These are phyloP conservation scores for Epichloe elymi DNA, from an alignment of 2,329 filamentous ascomycete species.

Conservation along the genomic window DNA sequence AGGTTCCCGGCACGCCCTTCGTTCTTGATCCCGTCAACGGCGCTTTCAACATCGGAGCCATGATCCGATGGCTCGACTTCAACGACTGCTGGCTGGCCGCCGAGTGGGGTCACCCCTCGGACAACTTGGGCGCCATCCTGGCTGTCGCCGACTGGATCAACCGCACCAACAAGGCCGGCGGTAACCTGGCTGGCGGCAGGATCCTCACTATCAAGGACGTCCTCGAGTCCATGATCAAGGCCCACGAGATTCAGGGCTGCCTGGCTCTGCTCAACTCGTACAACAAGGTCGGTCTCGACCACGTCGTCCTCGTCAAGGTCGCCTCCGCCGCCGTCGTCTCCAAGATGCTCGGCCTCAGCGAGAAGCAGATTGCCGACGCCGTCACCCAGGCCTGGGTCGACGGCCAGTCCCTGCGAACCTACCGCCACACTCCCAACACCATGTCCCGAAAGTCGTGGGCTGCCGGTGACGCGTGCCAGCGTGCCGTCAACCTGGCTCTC, in stretches of 20 bases:
- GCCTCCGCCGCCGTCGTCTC: constrained; percentile 88
- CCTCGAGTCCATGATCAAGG: constrained; percentile 96
- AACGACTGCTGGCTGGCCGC: constrained; percentile 99
- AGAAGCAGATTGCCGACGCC: constrained; percentile 86
- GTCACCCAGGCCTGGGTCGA: constrained; percentile 97
- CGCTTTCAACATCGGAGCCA: constrained; percentile 97
- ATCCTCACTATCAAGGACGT: constrained; percentile 82
- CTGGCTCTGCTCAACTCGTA: constrained; percentile 94
- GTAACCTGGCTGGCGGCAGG: constrained; percentile 77
- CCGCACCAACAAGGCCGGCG: constrained; percentile 64
- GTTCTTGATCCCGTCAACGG: constrained; percentile 90
- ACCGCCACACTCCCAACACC: constrained; percentile 95
- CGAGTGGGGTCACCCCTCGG: constrained; percentile 97
- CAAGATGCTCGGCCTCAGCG: constrained; percentile 82
- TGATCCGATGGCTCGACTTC: constrained; percentile 99
- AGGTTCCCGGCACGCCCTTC: constrained; percentile 83
- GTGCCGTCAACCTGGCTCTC: constrained; percentile 79
- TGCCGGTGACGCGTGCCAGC: constrained; percentile 93
- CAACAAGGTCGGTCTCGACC: constrained; percentile 97
- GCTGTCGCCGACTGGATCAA: constrained; percentile 96
- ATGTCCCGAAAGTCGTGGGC: constrained; percentile 99
- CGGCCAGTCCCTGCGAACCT: constrained; percentile 88
- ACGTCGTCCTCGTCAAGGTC: constrained; percentile 96
- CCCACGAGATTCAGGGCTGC: constrained; percentile 97
- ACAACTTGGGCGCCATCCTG: constrained; percentile 94